Evolutionary conservation across 768 basidiomycete species (phyloP).

Genomic region (Boletus insuetus): DNA sequence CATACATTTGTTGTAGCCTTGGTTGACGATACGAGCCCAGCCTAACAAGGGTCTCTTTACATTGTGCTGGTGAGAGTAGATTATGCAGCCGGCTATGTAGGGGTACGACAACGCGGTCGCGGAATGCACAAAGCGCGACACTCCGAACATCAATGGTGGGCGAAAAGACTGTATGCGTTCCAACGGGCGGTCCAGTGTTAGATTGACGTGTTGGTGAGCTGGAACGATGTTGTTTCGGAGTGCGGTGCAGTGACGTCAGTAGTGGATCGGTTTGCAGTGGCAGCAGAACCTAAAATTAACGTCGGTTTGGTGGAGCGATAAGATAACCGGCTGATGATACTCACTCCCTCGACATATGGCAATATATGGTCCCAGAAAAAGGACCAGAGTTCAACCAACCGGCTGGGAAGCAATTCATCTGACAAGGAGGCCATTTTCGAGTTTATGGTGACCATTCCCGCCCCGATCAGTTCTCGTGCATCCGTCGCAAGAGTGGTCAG

Average conservation of each 20-base stretch:
- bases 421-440: conserved; percentile 75
- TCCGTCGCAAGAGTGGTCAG: conserved; percentile 73
- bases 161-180: conserved; percentile 30
- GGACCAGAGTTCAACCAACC: conserved; percentile 85
- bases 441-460: conserved; percentile 91
- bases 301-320: conserved; percentile 8
- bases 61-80: conserved; percentile 51
- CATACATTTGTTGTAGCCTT: conserved; percentile 79
- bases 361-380: conserved; percentile 93
- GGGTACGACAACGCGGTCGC: conserved; percentile 75
- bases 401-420: conserved; percentile 71
- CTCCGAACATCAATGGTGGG: conserved; percentile 76
- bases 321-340: conserved; percentile 23
- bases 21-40: conserved; percentile 59
- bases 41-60: conserved; percentile 57
- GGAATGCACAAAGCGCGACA: conserved; percentile 75
- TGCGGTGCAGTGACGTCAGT: conserved; percentile 66
- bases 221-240: conserved; percentile 51
- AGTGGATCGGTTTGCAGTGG: conserved; percentile 61
- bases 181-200: conserved; percentile 36
- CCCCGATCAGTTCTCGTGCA: conserved; percentile 76
- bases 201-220: conserved; percentile 53
- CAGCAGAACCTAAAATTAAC: conserved; percentile 49
- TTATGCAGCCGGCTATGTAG: conserved; percentile 53
- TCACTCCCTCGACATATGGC: conserved; percentile 83